Evolutionary conservation across 2,329 filamentous ascomycete species (phyloP).

Genomic region (Simplicillium aogashimaense): DNA sequence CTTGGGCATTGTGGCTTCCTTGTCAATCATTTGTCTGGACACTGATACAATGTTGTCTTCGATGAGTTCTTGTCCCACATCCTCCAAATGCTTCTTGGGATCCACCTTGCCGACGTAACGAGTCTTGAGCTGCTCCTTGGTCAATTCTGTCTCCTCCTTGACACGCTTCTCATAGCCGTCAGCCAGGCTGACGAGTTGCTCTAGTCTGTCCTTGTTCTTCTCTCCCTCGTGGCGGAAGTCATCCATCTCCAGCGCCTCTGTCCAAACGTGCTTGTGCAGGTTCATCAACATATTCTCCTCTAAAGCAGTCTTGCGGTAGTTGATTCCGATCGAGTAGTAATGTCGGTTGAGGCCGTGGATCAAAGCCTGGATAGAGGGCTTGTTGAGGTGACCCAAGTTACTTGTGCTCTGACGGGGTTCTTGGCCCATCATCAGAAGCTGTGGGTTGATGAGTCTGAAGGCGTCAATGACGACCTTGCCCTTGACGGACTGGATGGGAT

Average conservation of each 20-base stretch:
- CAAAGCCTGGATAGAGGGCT: slow-evolving; percentile 97
- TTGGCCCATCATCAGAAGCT: slow-evolving; percentile 95
- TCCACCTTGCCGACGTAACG: slow-evolving; percentile 98
- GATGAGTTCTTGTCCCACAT: slow-evolving; percentile 91
- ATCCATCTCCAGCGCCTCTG: slow-evolving; percentile 92
- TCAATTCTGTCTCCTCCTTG: slow-evolving; percentile 96
- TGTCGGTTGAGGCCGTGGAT: slow-evolving; percentile 97
- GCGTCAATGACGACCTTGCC: slow-evolving; percentile 99
- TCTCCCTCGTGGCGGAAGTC: slow-evolving; percentile 81
- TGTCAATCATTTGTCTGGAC: slow-evolving; percentile 99
- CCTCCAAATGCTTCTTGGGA: slow-evolving; percentile 97
- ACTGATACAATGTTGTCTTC: slow-evolving; percentile 99
- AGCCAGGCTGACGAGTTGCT: slow-evolving; percentile 78
- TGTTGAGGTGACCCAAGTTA: slow-evolving; percentile 95
- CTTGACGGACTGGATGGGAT: slow-evolving; percentile 98
- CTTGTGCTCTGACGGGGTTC: slow-evolving; percentile 96
- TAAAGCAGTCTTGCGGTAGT: slow-evolving; percentile 93
- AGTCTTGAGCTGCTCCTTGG: slow-evolving; percentile 95
- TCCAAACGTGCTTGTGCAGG: slow-evolving; percentile 98
- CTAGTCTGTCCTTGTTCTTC: slow-evolving; percentile 78
- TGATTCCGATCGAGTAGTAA: slow-evolving; percentile 98
- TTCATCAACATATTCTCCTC: slow-evolving; percentile 99
- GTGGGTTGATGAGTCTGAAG: slow-evolving; percentile 96
- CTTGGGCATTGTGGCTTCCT: slow-evolving; percentile 86
- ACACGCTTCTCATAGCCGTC: slow-evolving; percentile 98